Evolutionary conservation across 805 yeast species (phyloP), one percentile per base, ranked within the genome.

Genomic region (Yamadazyma phyllophila): DNA sequence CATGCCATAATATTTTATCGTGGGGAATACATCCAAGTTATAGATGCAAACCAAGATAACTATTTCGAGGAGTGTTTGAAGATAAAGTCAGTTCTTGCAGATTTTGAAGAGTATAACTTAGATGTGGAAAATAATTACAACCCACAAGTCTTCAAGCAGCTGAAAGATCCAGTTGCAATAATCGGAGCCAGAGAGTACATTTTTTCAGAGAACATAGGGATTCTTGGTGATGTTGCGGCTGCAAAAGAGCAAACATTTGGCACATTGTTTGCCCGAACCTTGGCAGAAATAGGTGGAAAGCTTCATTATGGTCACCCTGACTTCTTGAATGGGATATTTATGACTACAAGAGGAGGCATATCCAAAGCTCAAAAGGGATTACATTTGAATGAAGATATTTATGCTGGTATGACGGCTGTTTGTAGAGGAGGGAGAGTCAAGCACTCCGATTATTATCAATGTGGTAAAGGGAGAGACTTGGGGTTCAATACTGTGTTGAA

Each of bases 231-330:
- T 66, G 88, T 91, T 54, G 97, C 97, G 16, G 98, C 98, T 15
- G 97, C 96, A 7, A 91, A 91, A 65, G 98, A 91, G 61, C 97
- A 92, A 66, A 91, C 98, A 1, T 91, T 91, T 71, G 98, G 98
- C 20, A 91, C 98, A 0, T 71, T 92, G 57, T 91, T 92, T 73
- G 96, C 97, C 1, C 77, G 97, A 60, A 90, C 97, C 0, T 69
- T 91, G 54, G 94, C 97, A 0, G 92, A 88, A 58, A 88, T 92
- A 55, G 97, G 97, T 9, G 97, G 96, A 1, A 92, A 92, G 65
- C 69, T 91, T 41, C 98, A 91, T 63, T 91, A 91, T 65, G 98
- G 98, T 2, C 97, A 91, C 68, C 98, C 98, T 3, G 98, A 91
- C 71, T 91, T 91, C 66, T 69, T 92, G 48, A 90, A 92, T 68